phyloP scores from a whole-genome alignment of 164 flowering plant species.

The Chimonanthus praecox region DNA sequence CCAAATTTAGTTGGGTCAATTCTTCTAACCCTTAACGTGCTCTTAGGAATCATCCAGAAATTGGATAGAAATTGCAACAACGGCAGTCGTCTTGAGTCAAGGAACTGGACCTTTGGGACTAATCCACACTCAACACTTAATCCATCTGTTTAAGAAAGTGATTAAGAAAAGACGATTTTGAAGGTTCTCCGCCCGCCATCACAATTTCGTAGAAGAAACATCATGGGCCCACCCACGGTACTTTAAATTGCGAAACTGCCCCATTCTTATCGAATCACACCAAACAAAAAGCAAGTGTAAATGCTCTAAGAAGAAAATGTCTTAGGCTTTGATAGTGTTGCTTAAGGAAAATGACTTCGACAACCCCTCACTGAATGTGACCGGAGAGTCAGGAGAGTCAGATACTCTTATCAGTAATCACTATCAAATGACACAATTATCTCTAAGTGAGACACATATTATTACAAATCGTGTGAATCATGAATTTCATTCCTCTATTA shows the following conservation, averaged over 20 bases:
- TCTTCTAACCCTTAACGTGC: too few relatives aligned
- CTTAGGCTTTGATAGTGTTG: not conserved
- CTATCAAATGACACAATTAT: not conserved
- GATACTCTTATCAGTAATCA: not conserved
- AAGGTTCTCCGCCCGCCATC: too few relatives aligned
- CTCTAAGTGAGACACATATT: too few relatives aligned
- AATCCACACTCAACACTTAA: too few relatives aligned
- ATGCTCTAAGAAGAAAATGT: not conserved
- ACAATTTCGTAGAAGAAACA: not conserved
- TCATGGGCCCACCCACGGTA: not conserved
- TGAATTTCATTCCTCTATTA: too few relatives aligned
- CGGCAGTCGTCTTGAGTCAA: too few relatives aligned
- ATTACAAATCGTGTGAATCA: too few relatives aligned
- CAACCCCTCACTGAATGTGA: not conserved
- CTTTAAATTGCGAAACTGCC: not conserved
- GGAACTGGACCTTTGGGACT: too few relatives aligned
- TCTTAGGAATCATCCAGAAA: too few relatives aligned
- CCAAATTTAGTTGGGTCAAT: too few relatives aligned
- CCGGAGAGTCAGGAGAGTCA: not conserved
- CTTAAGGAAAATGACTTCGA: not conserved
- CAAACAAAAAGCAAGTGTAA: not conserved
- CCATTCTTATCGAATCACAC: not conserved
- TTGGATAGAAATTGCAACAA: too few relatives aligned
- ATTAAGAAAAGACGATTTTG: not conserved
- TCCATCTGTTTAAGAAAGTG: too few relatives aligned